These are phyloP conservation scores for Ceratocystis ficicola DNA, from an alignment of 2,329 filamentous ascomycete species.

Conservation along the genomic window DNA sequence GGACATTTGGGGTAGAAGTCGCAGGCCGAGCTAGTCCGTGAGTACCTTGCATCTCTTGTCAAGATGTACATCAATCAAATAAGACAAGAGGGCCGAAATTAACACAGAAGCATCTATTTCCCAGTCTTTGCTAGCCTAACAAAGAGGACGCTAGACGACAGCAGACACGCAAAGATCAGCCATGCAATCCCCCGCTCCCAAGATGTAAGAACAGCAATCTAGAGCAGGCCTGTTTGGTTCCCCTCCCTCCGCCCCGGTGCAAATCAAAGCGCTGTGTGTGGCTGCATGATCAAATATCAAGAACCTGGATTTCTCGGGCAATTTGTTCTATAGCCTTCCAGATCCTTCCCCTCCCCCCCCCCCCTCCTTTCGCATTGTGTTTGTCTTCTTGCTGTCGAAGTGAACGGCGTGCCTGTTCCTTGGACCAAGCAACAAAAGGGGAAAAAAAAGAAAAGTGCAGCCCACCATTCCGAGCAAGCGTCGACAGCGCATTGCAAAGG, in stretches of 20 bases:
- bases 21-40: neutral
- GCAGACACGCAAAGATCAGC: neutral
- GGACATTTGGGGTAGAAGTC: neutral
- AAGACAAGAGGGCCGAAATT: neutral
- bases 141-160: neutral
- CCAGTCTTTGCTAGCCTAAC: neutral
- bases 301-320: neutral
- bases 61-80: neutral
- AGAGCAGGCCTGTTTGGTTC: neutral
- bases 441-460: neutral
- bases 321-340: neutral
- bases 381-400: neutral
- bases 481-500: constrained; percentile 7
- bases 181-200: neutral
- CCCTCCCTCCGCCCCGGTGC: neutral
- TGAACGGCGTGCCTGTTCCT: neutral
- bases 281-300: neutral
- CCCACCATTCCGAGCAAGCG: neutral
- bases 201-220: neutral
- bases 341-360: neutral
- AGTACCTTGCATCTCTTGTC: constrained; percentile 4
- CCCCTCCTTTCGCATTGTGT: neutral
- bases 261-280: neutral
- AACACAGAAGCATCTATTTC: no score
- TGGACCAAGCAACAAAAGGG: neutral